These are phyloP conservation scores for Huiozyma sinensis DNA, from an alignment of 805 yeast genomes.

Conservation along the genomic window DNA sequence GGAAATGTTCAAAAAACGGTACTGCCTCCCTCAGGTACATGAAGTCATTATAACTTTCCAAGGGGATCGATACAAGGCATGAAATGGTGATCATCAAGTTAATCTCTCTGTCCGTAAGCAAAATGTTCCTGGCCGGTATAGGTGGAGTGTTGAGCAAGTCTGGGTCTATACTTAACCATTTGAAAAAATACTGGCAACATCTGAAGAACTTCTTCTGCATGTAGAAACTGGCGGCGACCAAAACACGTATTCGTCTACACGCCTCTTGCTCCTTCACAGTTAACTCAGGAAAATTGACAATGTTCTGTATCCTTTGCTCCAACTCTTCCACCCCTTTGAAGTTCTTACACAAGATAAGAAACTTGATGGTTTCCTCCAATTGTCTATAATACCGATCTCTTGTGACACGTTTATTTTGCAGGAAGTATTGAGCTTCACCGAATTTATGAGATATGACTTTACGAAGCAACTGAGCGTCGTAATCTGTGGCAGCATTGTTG, in stretches of 20 bases:
- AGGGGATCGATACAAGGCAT: conserved; percentile 17
- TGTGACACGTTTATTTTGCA: conserved; percentile 9
- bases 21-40: conserved; percentile 11
- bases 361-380: conserved; percentile 11
- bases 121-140: not conserved
- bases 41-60: conserved; percentile 21
- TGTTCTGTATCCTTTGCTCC: conserved; percentile 11
- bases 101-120: conserved; percentile 14
- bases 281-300: not conserved
- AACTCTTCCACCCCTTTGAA: conserved; percentile 18
- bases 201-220: conserved; percentile 17
- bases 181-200: conserved; percentile 14
- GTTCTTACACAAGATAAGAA: conserved; percentile 11
- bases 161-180: conserved; percentile 9
- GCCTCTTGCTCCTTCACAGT: conserved; percentile 8
- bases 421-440: conserved; percentile 12
- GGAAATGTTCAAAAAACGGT: conserved; percentile 8
- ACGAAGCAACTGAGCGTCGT: not conserved
- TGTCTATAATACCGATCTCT: conserved; percentile 7
- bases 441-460: conserved; percentile 16
- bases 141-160: conserved; percentile 2
- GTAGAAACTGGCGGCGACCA: conserved; percentile 11
- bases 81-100: conserved; percentile 17
- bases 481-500: no score
- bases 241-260: conserved; percentile 7